Evolutionary conservation across 1,284 basidiomycete species (phyloP), one percentile per base, ranked within the genome.

Genomic region (Leccinum pallidistipes): DNA sequence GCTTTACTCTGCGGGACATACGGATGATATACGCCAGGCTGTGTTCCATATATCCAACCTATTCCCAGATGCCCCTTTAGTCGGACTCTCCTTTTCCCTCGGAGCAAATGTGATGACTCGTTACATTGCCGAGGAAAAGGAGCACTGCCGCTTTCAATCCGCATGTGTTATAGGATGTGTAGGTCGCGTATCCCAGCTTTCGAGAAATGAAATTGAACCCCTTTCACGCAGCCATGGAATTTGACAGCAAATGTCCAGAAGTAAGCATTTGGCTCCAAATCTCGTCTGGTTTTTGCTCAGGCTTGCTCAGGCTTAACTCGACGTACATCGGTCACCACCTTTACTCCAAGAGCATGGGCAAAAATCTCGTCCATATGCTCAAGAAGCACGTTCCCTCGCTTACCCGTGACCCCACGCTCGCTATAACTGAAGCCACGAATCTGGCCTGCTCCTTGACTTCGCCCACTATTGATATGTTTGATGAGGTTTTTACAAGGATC

Each of bases 31-130:
- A 38, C 87, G 94, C 52, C 87, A 87, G 59, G 91, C 94, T 1
- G 76, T 96, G 51, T 82, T 91, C 71, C 91, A 92, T 76, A 84
- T 98, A 57, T 81, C 87, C 5, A 76, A 85, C 62, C 77, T 79
- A 62, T 96, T 90, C 69, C 95, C 97, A 2, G 77, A 83, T 24
- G 93, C 95, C 0, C 91, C 90, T 7, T 78, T 98, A 45, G 79
- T 96, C 36, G 97, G 93, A 11, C 78, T 97, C 31, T 95, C 95
- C 6, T 99, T 98, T 79, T 97, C 94, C 3, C 85, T 99, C 53
- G 97, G 97, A 56, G 94, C 95, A 43, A 94, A 94, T 70, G 90
- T 98, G 49, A 78, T 99, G 64, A 90, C 93, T n/a, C 86, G 94
- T 64, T 98, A 97, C 76, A 79, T 97, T 55, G 95, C 92, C 6